These are phyloP conservation scores for Fusarium penzigii DNA, from an alignment of 2,329 filamentous ascomycete genomes.

Conservation along the genomic window DNA sequence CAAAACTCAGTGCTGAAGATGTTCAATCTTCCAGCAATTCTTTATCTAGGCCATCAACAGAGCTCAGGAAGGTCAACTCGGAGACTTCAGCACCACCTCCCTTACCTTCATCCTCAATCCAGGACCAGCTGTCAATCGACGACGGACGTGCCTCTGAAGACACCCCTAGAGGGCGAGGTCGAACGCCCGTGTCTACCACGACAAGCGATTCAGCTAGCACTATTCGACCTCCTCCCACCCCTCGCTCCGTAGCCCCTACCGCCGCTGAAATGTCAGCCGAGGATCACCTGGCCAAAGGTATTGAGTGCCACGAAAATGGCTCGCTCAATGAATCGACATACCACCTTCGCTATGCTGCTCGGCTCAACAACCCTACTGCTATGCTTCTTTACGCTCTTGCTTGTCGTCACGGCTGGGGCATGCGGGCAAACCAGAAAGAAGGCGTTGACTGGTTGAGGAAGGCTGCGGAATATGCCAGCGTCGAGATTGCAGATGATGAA, in stretches of 20 bases:
- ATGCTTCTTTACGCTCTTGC: slow-evolving; percentile 97
- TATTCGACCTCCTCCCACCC: slow-evolving; percentile 42
- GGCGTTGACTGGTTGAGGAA: slow-evolving; percentile 91
- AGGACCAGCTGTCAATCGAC: slow-evolving; percentile 48
- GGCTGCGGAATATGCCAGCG: slow-evolving; percentile 79
- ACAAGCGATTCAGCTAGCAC: slow-evolving; percentile 59
- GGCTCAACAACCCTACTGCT: slow-evolving; percentile 81
- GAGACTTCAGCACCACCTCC: slow-evolving; percentile 43
- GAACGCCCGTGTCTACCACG: slow-evolving; percentile 48
- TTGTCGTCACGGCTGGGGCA: slow-evolving; percentile 96
- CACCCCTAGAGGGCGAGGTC: slow-evolving; percentile 47
- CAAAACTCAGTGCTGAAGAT: slow-evolving; percentile 41
- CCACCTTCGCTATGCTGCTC: slow-evolving; percentile 86
- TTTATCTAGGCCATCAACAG: slow-evolving; percentile 48
- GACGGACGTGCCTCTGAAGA: slow-evolving; percentile 50
- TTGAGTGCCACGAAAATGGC: slow-evolving; percentile 85
- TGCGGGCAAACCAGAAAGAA: slow-evolving; percentile 87
- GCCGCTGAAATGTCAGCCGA: slow-evolving; percentile 75
- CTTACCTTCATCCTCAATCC: slow-evolving; percentile 46
- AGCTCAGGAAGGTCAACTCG: slow-evolving; percentile 51
- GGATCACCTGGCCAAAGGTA: slow-evolving; percentile 87
- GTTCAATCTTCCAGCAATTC: slow-evolving; percentile 30
- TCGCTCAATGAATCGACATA: slow-evolving; percentile 93
- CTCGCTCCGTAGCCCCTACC: slow-evolving; percentile 51
- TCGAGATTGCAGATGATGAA: slow-evolving; percentile 83